Evolutionary conservation across 192 early-diverging fungal species (phyloP).

Genomic region (Paraglomus occultum): DNA sequence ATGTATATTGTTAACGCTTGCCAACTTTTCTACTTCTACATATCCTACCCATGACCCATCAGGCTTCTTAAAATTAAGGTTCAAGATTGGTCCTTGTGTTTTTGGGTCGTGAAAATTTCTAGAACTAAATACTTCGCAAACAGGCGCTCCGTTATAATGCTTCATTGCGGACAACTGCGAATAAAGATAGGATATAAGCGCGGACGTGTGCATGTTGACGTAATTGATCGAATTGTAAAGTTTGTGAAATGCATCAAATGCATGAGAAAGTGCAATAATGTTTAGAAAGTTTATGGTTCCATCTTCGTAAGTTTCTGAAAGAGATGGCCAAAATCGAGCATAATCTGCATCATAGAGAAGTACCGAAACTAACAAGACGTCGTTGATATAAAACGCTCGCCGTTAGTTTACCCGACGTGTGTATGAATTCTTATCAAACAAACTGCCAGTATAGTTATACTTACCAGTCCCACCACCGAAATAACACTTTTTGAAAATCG

Average conservation of each 20-base stretch:
- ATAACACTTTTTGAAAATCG: constrained; percentile 54
- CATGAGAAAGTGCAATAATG: constrained; percentile 69
- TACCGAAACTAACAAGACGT: no score
- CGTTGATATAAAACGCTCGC: no score
- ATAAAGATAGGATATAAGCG: constrained; percentile 45
- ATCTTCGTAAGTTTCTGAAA: constrained; percentile 60
- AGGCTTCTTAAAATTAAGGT: constrained; percentile 64
- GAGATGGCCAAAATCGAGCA: no score
- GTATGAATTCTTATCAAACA: no score
- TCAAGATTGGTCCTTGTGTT: constrained; percentile 61
- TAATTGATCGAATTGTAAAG: constrained; percentile 43
- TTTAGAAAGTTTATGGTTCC: constrained; percentile 77
- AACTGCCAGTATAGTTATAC: no score
- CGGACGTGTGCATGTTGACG: constrained; percentile 49
- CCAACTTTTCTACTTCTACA: constrained; percentile 63
- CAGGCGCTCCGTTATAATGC: constrained; percentile 51
- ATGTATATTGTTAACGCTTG: constrained; percentile 62
- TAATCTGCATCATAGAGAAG: no score
- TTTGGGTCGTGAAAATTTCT: constrained; percentile 29
- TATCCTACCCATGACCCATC: constrained; percentile 61
- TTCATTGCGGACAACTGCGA: constrained; percentile 43
- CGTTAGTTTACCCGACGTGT: no score
- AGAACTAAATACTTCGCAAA: constrained; percentile 47
- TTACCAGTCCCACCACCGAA: constrained; percentile 76
- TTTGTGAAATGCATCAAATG: constrained; percentile 52